Base-by-base conservation (phyloP, 176 grass and related monocot species). In the Bonia amplexicaulis region DNA sequence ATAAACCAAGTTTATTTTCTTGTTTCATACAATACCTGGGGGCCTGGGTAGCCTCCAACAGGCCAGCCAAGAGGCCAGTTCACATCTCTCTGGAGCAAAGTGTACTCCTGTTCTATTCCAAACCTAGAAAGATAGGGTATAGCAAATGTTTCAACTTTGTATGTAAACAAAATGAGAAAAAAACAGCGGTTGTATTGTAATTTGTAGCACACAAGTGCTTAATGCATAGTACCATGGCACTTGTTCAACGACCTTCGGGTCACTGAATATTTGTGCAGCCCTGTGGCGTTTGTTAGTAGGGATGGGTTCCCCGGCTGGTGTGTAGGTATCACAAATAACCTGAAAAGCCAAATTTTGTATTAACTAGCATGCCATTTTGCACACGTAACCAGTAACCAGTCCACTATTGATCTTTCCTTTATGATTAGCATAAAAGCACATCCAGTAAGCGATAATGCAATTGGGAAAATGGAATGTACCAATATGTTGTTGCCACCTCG, bases 41-140 rank as follows among this genome's bases (percentile, higher is more conserved):
- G 97, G 35, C 97, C 93, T 73, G 97, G 97, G 73, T 96, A 99
- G 59, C 93, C 97, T 82, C 97, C 97, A 61, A 99, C 84, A 70
- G 97, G 97, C 97, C 93, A 99, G 46, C 97, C 97, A 91, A 99
- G 97, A 82, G 97, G 97, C 97, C 97, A 99, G 71, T 92, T 96
- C 35, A 96, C 92, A 73, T 94, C 78, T 79, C 39, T 91, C 81
- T 96, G 93, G 31, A 99, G 84, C 84, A 99, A 91, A 74, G 97
- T 99, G 81, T 99, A 99, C 83, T 99, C 96, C 72, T 99, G 96
- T 65, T 99, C 96, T 57, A 99, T 99, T 80, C 96, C 96, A 52
- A 81, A 99, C 96, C 96, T 99, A 78, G 8, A 84, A 85, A 70
- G 9, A 22, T 59, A 75, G 7, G 37, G 27, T 19, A 76, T 2